A percentile compares a stretch with the other conserved stretches of the same genome.
These are phyloP conservation scores for Tulasnella sp. DNA, from an alignment of 768 basidiomycete species.

Conservation along the genomic window DNA sequence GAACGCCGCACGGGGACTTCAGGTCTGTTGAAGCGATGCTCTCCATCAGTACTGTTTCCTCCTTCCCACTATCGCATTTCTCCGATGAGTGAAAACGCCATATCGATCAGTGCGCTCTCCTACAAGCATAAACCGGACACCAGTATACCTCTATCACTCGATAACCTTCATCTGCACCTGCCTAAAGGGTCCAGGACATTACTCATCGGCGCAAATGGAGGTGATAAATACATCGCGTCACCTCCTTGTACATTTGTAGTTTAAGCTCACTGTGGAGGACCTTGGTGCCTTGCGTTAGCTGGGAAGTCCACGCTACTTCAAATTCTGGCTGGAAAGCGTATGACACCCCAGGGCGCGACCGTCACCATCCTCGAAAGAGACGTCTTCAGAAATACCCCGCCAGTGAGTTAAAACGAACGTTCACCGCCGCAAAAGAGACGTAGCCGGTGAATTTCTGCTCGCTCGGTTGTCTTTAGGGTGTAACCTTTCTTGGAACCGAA, in stretches of 20 bases:
- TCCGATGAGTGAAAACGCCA: constrained; percentile 3
- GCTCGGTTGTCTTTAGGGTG: constrained; percentile 34
- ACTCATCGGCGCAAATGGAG: constrained; percentile 89
- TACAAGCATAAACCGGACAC: constrained; percentile 39
- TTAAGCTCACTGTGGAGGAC: too few species aligned
- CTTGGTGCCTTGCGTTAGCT: constrained; percentile 36
- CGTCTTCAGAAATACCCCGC: constrained; percentile 79
- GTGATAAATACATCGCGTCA: constrained; percentile 33
- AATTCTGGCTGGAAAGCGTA: constrained; percentile 82
- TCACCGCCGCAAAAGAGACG: neutral
- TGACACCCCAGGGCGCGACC: constrained; percentile 44
- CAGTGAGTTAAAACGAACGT: constrained; percentile 20
- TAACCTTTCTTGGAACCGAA: constrained; percentile 88
- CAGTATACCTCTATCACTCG: constrained; percentile 40
- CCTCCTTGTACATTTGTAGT: neutral
- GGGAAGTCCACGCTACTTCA: constrained; percentile 96
- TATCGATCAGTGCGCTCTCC: constrained; percentile 31
- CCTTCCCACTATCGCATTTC: neutral
- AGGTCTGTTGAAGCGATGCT: neutral
- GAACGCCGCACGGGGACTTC: neutral
- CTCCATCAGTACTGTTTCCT: neutral
- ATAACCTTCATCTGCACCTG: constrained; percentile 52
- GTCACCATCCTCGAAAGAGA: constrained; percentile 69
- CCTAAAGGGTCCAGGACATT: constrained; percentile 71
- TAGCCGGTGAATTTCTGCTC: neutral